Evolutionary conservation across 805 yeast species (phyloP).

Genomic region (Lipomyces spencermartinsiae): DNA sequence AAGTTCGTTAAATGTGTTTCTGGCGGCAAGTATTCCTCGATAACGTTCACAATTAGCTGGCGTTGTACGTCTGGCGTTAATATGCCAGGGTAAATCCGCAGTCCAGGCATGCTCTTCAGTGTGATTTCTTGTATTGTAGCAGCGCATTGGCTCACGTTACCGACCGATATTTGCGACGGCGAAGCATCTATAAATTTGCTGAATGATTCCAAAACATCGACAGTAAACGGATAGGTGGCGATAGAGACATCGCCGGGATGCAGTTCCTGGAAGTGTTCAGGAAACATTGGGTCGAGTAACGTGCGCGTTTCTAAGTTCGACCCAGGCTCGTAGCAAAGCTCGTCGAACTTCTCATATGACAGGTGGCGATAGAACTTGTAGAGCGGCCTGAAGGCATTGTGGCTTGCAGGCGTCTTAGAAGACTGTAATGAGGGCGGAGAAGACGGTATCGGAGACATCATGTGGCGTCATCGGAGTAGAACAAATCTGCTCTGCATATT

Average conservation of each 20-base stretch:
- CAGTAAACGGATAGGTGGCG: not conserved
- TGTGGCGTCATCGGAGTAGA: not conserved
- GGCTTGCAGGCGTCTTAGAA: not conserved
- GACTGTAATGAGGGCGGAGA: not conserved
- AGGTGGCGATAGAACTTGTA: slow-evolving; percentile 31
- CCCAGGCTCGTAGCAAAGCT: slow-evolving; percentile 9
- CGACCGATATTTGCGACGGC: slow-evolving; percentile 8
- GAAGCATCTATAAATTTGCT: slow-evolving; percentile 15
- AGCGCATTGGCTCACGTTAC: not conserved
- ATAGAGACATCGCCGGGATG: slow-evolving; percentile 16
- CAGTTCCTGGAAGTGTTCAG: slow-evolving; percentile 8
- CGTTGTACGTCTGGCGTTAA: slow-evolving; percentile 43
- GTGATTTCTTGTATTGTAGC: slow-evolving; percentile 31
- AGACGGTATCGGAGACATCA: not conserved
- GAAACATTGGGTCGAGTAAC: slow-evolving; percentile 23
- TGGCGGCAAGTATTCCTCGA: slow-evolving; percentile 46
- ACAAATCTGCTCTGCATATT: not conserved
- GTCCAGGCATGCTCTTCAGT: slow-evolving; percentile 47
- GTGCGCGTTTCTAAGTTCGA: not conserved
- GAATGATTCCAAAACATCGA: slow-evolving; percentile 8
- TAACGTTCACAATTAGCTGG: slow-evolving; percentile 42
- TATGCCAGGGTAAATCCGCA: slow-evolving; percentile 42
- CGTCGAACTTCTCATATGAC: slow-evolving; percentile 19
- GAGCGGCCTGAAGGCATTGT: slow-evolving; percentile 32
- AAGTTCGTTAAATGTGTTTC: slow-evolving; percentile 48